phyloP scores from a whole-genome alignment of 169 alveolate species.

The Plasmodium adleri region DNA sequence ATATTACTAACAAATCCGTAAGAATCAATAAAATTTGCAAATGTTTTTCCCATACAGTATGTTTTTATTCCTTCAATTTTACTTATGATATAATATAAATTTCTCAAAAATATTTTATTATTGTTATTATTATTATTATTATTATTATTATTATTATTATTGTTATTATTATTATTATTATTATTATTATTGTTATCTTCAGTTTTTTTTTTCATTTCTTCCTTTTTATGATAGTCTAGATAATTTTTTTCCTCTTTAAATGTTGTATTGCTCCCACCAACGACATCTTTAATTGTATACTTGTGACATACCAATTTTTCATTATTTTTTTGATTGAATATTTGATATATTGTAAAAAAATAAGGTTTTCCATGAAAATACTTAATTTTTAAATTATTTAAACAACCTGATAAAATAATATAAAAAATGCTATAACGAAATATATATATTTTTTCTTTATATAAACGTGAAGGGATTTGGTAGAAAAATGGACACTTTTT shows the following conservation, averaged over 20 bases:
- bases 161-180: background rate
- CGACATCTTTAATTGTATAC: background rate
- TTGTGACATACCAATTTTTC: background rate
- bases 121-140: background rate
- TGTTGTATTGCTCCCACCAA: background rate
- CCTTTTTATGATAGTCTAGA: background rate
- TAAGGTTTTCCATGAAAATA: background rate
- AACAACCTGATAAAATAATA: constrained; percentile 22
- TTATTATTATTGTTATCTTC: background rate
- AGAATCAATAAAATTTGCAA: constrained; percentile 81
- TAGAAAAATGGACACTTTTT: constrained; percentile 25
- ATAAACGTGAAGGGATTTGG: constrained; percentile 15
- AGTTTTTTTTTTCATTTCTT: background rate
- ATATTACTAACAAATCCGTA: constrained; percentile 81
- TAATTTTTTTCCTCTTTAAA: background rate
- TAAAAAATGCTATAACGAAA: constrained; percentile 54
- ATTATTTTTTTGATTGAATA: constrained; percentile 4
- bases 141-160: background rate
- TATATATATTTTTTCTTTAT: constrained; percentile 26
- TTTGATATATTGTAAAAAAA: constrained; percentile 38
- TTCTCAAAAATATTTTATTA: constrained; percentile 21
- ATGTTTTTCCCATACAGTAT: constrained; percentile 69
- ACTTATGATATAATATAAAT: constrained; percentile 28
- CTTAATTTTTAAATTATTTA: constrained; percentile 20
- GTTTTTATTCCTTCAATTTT: constrained; percentile 70